Evolutionary conservation across 2,329 filamentous ascomycete species (phyloP), one percentile per base, ranked within the genome.

Genomic region (Malbranchea cinnamomea): DNA sequence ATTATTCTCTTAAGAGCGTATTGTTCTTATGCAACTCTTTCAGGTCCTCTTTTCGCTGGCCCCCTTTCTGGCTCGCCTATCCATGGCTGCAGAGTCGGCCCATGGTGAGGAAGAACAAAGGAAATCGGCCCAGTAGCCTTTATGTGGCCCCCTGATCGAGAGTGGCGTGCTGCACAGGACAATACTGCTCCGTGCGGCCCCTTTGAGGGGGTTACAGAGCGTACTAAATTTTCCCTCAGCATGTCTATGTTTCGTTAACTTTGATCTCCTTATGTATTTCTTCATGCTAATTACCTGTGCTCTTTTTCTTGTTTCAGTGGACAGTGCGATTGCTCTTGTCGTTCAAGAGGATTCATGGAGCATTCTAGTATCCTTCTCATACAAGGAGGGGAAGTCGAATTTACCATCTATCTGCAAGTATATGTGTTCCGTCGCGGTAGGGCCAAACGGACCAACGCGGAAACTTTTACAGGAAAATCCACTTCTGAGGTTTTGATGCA

Each of bases 111-210:
- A 45, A 5, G 46, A 25, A 38, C 40, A 9, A 30, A 42, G 22
- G 41, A 48, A 9, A 68, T 68, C 63, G 69, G 68, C 7, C 68
- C 68, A 5, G 67, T 68, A 12, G 67, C 65, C 6, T 71, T 75
- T 44, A 54, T 74, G 49, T 75, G 70, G 69, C 71, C 70, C 3
- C 44, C 56, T 9, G 68, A 74, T 47, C 57, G 70, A 30, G 52
- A 55, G 23, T 76, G 69, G 68, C 56, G 56, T 28, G 64, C 60
- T 17, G 55, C 57, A 8, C 49, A 60, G 21, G 70, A 74, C 42
- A 73, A 73, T 41, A 65, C 47, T 4, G 56, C 61, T 5, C 71
- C 71, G 0, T 75, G 71, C 41, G 70, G 71, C 30, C 70, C 67
- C 7, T 49, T 53, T 7, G 53, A 57, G 10, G 52, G 55, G 1